phyloP scores from a whole-genome alignment of 805 yeast species.

The Candida fluviatilis region DNA sequence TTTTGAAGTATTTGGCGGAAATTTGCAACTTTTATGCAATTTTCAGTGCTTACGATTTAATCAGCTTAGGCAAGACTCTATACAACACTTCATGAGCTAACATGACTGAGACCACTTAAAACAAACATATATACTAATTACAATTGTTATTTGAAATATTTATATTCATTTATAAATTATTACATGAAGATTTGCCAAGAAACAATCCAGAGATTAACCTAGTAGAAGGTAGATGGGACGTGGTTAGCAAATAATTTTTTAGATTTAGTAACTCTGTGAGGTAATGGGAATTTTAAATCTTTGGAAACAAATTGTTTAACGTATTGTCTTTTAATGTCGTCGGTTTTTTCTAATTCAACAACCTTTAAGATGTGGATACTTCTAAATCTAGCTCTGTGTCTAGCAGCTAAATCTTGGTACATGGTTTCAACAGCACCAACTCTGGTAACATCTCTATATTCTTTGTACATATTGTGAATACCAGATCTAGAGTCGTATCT shows the following conservation, averaged over 20 bases:
- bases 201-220: background rate
- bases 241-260: constrained; percentile 82
- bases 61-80: no score
- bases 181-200: constrained; percentile 1
- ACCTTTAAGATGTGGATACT: constrained; percentile 99
- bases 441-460: constrained; percentile 99
- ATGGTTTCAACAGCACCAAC: constrained; percentile 97
- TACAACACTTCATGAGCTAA: no score
- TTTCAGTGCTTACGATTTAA: no score
- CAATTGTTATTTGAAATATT: constrained; percentile 1
- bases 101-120: no score
- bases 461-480: constrained; percentile 99
- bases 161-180: constrained; percentile 1
- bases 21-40: no score
- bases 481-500: constrained; percentile 99
- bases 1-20: no score
- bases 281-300: constrained; percentile 99
- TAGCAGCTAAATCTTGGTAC: constrained; percentile 99
- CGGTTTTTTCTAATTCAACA: constrained; percentile 96
- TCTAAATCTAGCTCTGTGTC: constrained; percentile 99
- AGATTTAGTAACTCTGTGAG: constrained; percentile 97
- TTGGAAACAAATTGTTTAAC: constrained; percentile 92
- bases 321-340: constrained; percentile 99
- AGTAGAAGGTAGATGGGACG: constrained; percentile 77
- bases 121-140: no score